phyloP scores from a whole-genome alignment of 2,329 filamentous ascomycete species.

The Talaromyces albobiverticillius region DNA sequence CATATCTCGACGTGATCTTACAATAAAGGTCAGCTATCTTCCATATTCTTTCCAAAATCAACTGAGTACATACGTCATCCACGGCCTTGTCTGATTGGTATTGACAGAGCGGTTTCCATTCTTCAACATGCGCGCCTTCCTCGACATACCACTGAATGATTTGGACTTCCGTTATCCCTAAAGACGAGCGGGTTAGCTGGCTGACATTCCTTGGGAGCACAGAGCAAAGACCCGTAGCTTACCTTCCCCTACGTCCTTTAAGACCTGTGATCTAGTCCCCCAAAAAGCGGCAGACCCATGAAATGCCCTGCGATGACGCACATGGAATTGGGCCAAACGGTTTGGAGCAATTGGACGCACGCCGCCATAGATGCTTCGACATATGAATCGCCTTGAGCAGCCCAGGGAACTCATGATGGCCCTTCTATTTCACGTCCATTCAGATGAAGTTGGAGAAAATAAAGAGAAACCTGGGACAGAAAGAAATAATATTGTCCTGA shows the following conservation, averaged over 20 bases:
- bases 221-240: constrained; percentile 5
- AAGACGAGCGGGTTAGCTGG: neutral
- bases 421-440: neutral
- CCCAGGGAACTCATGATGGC: constrained; percentile 12
- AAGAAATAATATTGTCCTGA: constrained; percentile 1
- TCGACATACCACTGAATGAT: constrained; percentile 99
- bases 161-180: constrained; percentile 96
- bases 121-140: constrained; percentile 89
- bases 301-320: constrained; percentile 30
- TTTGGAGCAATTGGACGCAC: constrained; percentile 23
- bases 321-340: constrained; percentile 16
- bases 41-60: constrained; percentile 42
- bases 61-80: constrained; percentile 47
- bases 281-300: constrained; percentile 32
- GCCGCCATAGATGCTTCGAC: constrained; percentile 20
- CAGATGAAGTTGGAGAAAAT: neutral
- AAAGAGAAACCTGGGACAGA: neutral
- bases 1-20: constrained; percentile 93
- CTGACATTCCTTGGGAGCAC: neutral
- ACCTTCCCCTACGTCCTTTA: constrained; percentile 46
- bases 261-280: constrained; percentile 37
- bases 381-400: constrained; percentile 9
- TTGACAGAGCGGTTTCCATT: constrained; percentile 97
- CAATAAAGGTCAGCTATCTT: constrained; percentile 16
- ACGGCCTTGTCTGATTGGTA: constrained; percentile 96